Percentiles rank a stretch among this genome's conserved stretches.
Evolutionary conservation across 371 early-diverging fungal genomes (phyloP).

Genomic region (Mortierella sp.): DNA sequence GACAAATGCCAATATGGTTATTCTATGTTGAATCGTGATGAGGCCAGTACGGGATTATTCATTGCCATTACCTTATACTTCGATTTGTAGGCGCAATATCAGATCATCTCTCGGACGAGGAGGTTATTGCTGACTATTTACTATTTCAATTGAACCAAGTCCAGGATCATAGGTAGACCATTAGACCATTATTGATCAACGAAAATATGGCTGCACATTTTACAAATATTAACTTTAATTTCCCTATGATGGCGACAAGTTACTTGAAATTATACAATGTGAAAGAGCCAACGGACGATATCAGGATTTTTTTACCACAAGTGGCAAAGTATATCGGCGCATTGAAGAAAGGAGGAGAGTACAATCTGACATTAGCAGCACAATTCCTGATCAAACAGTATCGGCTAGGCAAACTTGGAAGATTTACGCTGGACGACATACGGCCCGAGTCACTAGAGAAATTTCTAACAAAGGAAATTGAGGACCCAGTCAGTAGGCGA

Average conservation of each 20-base stretch:
- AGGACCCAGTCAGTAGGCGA: slow-evolving; percentile 56
- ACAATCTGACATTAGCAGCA: slow-evolving; percentile 73
- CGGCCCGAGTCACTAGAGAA: slow-evolving; percentile 62
- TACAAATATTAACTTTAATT: background rate
- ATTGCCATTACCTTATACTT: too few relatives aligned
- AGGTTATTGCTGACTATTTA: slow-evolving; percentile 90
- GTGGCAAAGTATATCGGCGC: slow-evolving; percentile 85
- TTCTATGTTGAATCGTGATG: background rate
- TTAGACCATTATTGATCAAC: background rate
- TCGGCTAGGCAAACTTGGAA: slow-evolving; percentile 79
- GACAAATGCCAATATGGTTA: background rate
- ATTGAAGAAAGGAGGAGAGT: slow-evolving; percentile 78
- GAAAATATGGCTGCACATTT: background rate
- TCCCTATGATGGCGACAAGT: slow-evolving; percentile 22
- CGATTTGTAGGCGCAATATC: slow-evolving; percentile 79
- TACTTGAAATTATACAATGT: slow-evolving; percentile 63
- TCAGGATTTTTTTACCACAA: slow-evolving; percentile 67
- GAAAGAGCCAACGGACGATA: slow-evolving; percentile 76
- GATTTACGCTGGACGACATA: slow-evolving; percentile 80
- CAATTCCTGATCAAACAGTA: slow-evolving; percentile 80
- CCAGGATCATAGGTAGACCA: slow-evolving; percentile 56
- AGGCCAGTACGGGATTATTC: too few relatives aligned
- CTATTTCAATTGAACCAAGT: slow-evolving; percentile 83
- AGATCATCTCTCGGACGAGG: slow-evolving; percentile 86
- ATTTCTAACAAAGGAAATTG: slow-evolving; percentile 59